Evolutionary conservation across 2,329 filamentous ascomycete genomes (phyloP).

Genomic region (Elsinoe fawcettii): DNA sequence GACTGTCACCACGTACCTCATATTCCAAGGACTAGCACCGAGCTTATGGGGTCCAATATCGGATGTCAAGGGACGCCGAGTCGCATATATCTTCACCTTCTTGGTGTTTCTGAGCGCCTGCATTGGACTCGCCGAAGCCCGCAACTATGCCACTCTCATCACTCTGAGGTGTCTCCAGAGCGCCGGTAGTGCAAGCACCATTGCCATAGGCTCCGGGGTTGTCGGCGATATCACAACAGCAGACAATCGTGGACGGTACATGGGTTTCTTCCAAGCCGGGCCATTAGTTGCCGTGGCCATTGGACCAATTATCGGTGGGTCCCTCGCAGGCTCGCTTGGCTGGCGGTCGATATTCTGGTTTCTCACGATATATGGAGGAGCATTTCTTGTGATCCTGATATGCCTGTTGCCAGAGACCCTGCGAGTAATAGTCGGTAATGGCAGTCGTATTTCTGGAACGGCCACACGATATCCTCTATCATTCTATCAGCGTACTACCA

Average conservation of each 20-base stretch:
- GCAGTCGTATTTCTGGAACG: constrained; percentile 9
- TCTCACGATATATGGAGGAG: constrained; percentile 40
- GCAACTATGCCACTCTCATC: constrained; percentile 34
- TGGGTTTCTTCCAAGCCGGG: constrained; percentile 36
- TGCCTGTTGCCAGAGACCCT: constrained; percentile 36
- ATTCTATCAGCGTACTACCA: not conserved
- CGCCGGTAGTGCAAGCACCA: constrained; percentile 37
- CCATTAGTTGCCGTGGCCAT: constrained; percentile 34
- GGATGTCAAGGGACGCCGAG: constrained; percentile 36
- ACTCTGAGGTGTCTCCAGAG: constrained; percentile 38
- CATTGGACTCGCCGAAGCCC: constrained; percentile 34
- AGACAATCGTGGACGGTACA: constrained; percentile 36
- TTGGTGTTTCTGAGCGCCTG: constrained; percentile 35
- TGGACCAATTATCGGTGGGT: constrained; percentile 45
- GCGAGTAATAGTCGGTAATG: constrained; percentile 32
- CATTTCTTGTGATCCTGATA: constrained; percentile 29
- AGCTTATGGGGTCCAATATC: constrained; percentile 36
- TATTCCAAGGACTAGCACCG: constrained; percentile 40
- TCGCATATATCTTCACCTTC: constrained; percentile 34
- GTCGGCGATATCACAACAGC: constrained; percentile 37
- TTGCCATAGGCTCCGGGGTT: constrained; percentile 37
- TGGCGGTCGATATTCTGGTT: constrained; percentile 51
- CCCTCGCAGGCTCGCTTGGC: constrained; percentile 40
- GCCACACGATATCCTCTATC: not conserved
- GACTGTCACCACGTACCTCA: constrained; percentile 40